phyloP scores from a whole-genome alignment of 2,329 filamentous ascomycete genomes.

The Claviceps sp. region DNA sequence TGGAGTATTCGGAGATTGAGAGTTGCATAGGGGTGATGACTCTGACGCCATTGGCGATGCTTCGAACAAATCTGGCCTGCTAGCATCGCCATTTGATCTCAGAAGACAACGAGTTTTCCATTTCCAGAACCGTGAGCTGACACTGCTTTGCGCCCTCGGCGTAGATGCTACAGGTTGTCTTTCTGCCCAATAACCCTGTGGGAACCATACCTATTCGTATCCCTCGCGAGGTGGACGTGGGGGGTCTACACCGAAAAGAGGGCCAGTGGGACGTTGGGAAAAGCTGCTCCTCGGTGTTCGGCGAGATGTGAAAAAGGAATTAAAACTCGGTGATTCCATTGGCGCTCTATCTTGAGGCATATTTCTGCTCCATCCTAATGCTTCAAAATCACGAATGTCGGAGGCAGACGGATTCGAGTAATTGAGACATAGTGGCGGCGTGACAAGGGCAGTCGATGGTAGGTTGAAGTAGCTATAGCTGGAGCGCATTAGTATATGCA shows the following conservation, averaged over 20 bases:
- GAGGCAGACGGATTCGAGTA: conserved; percentile 5
- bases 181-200: conserved; percentile 50
- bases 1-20: too few species aligned
- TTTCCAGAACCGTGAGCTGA: conserved; percentile 24
- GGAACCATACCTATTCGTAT: conserved; percentile 50
- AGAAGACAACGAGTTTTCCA: conserved; percentile 27
- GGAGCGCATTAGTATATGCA: not conserved
- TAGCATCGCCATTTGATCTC: conserved; percentile 23
- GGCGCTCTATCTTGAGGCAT: conserved; percentile 3
- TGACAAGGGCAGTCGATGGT: conserved; percentile 8
- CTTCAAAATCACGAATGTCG: conserved; percentile 1
- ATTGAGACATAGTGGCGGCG: conserved; percentile 9
- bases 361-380: conserved; percentile 1
- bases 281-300: not conserved
- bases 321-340: not conserved
- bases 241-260: conserved; percentile 30
- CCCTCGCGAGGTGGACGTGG: conserved; percentile 41
- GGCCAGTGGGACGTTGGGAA: conserved; percentile 4
- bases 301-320: not conserved
- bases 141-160: conserved; percentile 19
- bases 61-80: conserved; percentile 10
- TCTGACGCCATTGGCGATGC: conserved; percentile 14
- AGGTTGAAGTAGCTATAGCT: conserved; percentile 20
- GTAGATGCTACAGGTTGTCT: conserved; percentile 21
- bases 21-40: too few species aligned